These are phyloP conservation scores for Carex sylvatica DNA, from an alignment of 202 grass and related monocot species.

Conservation along the genomic window DNA sequence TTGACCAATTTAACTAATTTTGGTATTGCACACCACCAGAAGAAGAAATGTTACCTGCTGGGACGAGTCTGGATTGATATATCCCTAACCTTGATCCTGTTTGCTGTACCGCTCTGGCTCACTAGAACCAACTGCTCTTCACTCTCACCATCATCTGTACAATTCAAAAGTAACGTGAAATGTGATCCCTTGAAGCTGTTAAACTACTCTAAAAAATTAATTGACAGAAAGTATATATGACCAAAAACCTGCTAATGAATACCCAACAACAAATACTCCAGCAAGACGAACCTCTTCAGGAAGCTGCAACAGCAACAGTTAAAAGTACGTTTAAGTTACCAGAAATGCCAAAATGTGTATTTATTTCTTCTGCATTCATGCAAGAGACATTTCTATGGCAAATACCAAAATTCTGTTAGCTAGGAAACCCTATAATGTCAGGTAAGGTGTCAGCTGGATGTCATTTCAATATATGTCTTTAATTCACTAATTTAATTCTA, in stretches of 20 bases:
- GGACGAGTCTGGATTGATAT: constrained; percentile 64
- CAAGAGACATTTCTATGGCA: neutral
- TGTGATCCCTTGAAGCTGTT: neutral
- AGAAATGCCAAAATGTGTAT: neutral
- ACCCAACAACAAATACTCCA: constrained; percentile 83
- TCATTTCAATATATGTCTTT: neutral
- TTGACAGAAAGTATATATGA: constrained; percentile 9
- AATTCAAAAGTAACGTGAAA: constrained; percentile 14
- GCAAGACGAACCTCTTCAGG: constrained; percentile 58
- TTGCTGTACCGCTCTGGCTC: constrained; percentile 85
- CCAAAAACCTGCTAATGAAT: constrained; percentile 61
- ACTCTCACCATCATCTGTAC: constrained; percentile 67
- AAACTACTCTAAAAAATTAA: neutral
- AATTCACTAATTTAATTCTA: neutral
- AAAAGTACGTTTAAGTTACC: neutral
- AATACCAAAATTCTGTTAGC: neutral
- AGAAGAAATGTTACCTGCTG: constrained; percentile 37
- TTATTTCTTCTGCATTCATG: neutral
- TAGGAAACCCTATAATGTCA: constrained; percentile 28
- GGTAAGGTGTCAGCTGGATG: neutral
- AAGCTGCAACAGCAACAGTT: constrained; percentile 52
- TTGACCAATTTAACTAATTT: neutral
- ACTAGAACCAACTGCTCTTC: constrained; percentile 92
- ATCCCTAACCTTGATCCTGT: constrained; percentile 94
- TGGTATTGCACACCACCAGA: neutral